Conservation (phyloP, 2,329 filamentous ascomycete genomes). For the Ophiosphaerella herpotricha region DNA sequence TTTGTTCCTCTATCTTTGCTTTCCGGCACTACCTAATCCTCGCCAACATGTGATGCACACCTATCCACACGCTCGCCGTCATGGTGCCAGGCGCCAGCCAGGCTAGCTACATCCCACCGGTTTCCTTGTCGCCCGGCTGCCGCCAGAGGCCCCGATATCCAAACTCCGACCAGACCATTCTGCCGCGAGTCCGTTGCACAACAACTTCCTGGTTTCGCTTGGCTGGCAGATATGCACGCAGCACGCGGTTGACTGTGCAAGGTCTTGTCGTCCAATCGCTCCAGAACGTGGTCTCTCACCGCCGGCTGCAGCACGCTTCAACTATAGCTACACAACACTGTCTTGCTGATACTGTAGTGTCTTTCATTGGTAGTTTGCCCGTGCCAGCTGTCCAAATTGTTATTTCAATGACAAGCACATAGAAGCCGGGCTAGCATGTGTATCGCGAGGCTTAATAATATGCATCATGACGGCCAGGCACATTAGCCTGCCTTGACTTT, state of each 20-base stretch:
- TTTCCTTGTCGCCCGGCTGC: constrained; percentile 11
- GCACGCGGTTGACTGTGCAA: constrained; percentile 17
- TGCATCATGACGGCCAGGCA: neutral
- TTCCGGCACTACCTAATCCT: neutral
- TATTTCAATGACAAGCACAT: neutral
- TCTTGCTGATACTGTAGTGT: constrained; percentile 8
- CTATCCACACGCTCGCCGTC: neutral
- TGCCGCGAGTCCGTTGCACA: constrained; percentile 10
- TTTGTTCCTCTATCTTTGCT: neutral
- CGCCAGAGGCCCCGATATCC: constrained; percentile 8
- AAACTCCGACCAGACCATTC: constrained; percentile 15
- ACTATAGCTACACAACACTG: constrained; percentile 16
- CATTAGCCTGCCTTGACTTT: neutral
- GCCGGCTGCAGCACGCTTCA: constrained; percentile 23
- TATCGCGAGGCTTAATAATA: too few species aligned
- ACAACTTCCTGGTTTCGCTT: constrained; percentile 7
- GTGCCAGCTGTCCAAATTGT: constrained; percentile 4
- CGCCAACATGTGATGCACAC: neutral
- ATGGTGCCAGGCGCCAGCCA: neutral
- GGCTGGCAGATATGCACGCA: constrained; percentile 19
- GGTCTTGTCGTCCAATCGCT: constrained; percentile 41
- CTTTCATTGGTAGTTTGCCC: constrained; percentile 3
- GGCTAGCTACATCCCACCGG: constrained; percentile 12
- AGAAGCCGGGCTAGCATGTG: neutral
- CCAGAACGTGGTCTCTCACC: constrained; percentile 44